Evolutionary conservation across 2,329 filamentous ascomycete species (phyloP).

Genomic region (Fusarium sulawesiense): DNA sequence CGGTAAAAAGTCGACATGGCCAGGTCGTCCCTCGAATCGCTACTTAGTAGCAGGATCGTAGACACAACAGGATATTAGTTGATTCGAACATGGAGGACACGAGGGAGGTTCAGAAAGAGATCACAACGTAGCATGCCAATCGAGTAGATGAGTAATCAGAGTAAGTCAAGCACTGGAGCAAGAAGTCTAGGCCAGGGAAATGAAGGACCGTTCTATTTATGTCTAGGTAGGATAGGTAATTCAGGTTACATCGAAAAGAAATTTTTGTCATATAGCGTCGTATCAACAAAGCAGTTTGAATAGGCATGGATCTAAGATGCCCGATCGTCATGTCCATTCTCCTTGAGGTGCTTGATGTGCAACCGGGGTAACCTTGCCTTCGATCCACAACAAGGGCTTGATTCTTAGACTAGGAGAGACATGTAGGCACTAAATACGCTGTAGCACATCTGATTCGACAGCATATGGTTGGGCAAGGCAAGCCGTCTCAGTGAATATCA

Average conservation of each 20-base stretch:
- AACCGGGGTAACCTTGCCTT: not conserved
- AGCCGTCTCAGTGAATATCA: not conserved
- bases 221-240: not conserved
- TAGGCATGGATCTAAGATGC: not conserved
- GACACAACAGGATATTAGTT: not conserved
- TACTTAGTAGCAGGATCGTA: not conserved
- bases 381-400: not conserved
- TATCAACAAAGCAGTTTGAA: not conserved
- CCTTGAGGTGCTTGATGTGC: not conserved
- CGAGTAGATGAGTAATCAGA: not conserved
- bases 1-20: not conserved
- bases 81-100: not conserved
- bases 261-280: not conserved
- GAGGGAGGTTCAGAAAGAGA: not conserved
- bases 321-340: not conserved
- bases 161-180: not conserved
- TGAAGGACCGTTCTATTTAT: not conserved
- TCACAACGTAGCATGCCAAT: not conserved
- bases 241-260: not conserved
- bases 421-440: not conserved
- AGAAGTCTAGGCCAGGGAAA: not conserved
- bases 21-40: not conserved
- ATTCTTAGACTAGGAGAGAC: not conserved
- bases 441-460: not conserved
- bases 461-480: not conserved